Evolutionary conservation across 805 yeast genomes (phyloP).

Genomic region (Zygosaccharomyces kombuchaensis): DNA sequence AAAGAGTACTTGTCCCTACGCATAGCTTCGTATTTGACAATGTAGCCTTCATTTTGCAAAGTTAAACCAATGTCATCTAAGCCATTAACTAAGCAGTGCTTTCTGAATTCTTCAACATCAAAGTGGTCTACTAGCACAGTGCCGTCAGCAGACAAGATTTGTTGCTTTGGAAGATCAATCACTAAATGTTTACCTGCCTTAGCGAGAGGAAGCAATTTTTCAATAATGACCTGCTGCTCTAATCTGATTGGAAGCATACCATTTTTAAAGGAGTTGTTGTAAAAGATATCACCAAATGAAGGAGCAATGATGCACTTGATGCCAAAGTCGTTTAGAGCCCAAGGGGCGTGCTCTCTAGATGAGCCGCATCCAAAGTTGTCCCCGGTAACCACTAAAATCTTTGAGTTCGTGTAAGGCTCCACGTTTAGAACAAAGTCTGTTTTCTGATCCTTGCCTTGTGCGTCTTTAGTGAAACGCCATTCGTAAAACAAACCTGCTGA

Average conservation of each 20-base stretch:
- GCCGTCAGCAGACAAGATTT: constrained; percentile 60
- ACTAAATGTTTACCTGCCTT: constrained; percentile 61
- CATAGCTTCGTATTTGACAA: constrained; percentile 64
- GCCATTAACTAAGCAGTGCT: constrained; percentile 91
- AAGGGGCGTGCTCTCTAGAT: constrained; percentile 98
- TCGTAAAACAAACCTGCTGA: constrained; percentile 87
- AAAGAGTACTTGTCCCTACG: constrained; percentile 83
- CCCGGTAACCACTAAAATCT: constrained; percentile 86
- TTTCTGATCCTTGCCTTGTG: constrained; percentile 64
- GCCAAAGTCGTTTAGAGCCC: constrained; percentile 98
- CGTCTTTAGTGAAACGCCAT: constrained; percentile 68
- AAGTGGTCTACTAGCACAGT: constrained; percentile 77
- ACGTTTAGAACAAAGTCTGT: constrained; percentile 92
- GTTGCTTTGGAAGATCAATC: constrained; percentile 84
- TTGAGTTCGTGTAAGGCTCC: constrained; percentile 74
- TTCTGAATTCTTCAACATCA: constrained; percentile 87
- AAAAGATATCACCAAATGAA: constrained; percentile 96
- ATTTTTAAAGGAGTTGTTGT: constrained; percentile 94
- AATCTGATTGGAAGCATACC: constrained; percentile 90
- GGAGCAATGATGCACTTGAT: constrained; percentile 95
- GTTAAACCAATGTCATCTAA: constrained; percentile 97
- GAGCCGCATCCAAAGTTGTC: constrained; percentile 99
- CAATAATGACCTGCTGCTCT: constrained; percentile 68
- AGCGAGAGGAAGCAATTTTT: constrained; percentile 77
- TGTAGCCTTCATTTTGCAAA: constrained; percentile 78